Conservation (phyloP, 805 yeast species). For the Wickerhamiella nectarea region DNA sequence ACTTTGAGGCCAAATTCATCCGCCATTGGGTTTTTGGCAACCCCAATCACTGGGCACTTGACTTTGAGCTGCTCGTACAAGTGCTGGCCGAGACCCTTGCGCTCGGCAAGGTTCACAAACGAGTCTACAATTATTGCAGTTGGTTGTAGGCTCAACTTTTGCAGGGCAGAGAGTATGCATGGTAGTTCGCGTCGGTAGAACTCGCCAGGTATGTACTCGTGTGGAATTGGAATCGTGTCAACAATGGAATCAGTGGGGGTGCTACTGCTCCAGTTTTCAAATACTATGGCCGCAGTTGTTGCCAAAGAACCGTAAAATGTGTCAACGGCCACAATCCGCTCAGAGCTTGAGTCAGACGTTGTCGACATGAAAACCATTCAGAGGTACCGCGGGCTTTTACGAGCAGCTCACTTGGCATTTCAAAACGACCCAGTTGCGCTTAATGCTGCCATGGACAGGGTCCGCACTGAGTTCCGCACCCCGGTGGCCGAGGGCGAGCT, state of each 20-base stretch:
- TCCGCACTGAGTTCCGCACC: slow-evolving; percentile 14
- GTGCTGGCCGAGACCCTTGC: background rate
- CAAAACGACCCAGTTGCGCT: slow-evolving; percentile 14
- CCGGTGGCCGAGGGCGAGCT: slow-evolving; percentile 22
- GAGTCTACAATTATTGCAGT: slow-evolving; percentile 1
- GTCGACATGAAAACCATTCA: slow-evolving; percentile 12
- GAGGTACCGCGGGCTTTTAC: slow-evolving; percentile 15
- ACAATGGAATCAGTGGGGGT: background rate
- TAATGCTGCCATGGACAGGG: slow-evolving; percentile 14
- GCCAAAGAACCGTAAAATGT: background rate
- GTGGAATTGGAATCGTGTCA: background rate
- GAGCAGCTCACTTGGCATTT: slow-evolving; percentile 19
- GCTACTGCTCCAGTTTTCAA: background rate
- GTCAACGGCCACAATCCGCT: background rate
- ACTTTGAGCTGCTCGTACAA: background rate
- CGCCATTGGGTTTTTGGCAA: background rate
- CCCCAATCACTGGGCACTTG: slow-evolving; percentile 4
- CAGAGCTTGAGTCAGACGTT: background rate
- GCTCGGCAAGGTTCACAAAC: background rate
- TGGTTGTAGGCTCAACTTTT: background rate
- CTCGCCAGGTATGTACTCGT: slow-evolving; percentile 2
- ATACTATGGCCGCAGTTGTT: background rate
- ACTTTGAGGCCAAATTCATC: background rate
- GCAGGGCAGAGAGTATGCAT: background rate
- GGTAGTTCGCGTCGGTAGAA: slow-evolving; percentile 3